These are phyloP conservation scores for Begonia peltatifolia DNA, from an alignment of 306 rosid genomes.

Conservation along the genomic window DNA sequence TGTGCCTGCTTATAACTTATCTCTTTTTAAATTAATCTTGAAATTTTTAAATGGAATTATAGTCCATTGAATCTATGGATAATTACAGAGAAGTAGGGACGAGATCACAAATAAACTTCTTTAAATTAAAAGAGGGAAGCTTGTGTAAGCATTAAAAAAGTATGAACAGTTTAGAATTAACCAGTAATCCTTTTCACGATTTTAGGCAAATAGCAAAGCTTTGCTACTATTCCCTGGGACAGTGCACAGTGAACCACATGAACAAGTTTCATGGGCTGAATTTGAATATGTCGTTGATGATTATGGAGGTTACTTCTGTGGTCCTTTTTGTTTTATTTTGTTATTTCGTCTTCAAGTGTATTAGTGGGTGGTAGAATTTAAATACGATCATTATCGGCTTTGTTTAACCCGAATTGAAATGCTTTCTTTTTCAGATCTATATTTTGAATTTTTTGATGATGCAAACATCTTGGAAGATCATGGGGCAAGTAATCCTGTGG, in stretches of 20 bases:
- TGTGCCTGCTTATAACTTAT: neutral
- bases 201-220: conserved; percentile 62
- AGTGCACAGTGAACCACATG: conserved; percentile 89
- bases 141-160: too few species aligned
- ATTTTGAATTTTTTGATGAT: conserved; percentile 55
- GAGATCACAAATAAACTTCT: too few species aligned
- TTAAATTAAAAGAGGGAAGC: too few species aligned
- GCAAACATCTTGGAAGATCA: conserved; percentile 71
- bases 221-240: conserved; percentile 73
- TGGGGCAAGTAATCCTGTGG: conserved; percentile 72
- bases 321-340: conserved; percentile 1
- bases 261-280: conserved; percentile 63
- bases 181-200: conserved; percentile 11
- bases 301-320: conserved; percentile 41
- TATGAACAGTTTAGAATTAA: neutral
- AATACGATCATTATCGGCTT: neutral
- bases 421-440: conserved; percentile 38
- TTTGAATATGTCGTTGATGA: conserved; percentile 58
- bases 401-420: neutral
- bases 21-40: too few species aligned
- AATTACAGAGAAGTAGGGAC: too few species aligned
- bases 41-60: too few species aligned
- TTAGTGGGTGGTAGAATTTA: neutral
- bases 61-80: too few species aligned
- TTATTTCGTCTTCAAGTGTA: neutral